Evolutionary conservation across 2,329 filamentous ascomycete genomes (phyloP).

Genomic region (Sporothrix phasma): DNA sequence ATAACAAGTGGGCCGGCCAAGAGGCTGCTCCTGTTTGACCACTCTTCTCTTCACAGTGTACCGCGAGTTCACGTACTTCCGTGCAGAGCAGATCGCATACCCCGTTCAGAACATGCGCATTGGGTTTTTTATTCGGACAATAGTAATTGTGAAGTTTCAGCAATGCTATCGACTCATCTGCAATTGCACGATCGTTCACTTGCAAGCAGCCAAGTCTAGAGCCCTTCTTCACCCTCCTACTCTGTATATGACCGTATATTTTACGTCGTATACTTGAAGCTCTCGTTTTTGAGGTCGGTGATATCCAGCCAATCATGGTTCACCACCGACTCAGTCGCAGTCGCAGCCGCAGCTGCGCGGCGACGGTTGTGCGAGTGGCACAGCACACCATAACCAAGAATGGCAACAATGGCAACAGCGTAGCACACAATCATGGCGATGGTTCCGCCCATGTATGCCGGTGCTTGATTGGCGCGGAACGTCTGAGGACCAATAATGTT

Average conservation of each 20-base stretch:
- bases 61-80: no score
- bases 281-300: slow-evolving; percentile 49
- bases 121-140: no score
- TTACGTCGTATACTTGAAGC: slow-evolving; percentile 33
- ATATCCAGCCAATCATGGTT: slow-evolving; percentile 35
- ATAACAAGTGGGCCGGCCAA: no score
- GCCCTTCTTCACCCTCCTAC: neutral
- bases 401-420: slow-evolving; percentile 13
- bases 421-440: slow-evolving; percentile 17
- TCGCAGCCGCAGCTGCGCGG: neutral
- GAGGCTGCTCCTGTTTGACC: no score
- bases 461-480: slow-evolving; percentile 43
- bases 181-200: no score
- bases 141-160: no score
- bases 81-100: no score
- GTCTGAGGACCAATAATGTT: slow-evolving; percentile 36
- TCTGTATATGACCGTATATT: no score
- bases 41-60: no score
- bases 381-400: slow-evolving; percentile 12
- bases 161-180: no score
- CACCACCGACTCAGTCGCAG: slow-evolving; percentile 21
- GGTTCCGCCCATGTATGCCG: slow-evolving; percentile 45
- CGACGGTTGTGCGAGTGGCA: slow-evolving; percentile 11
- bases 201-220: no score
- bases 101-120: no score